Base-by-base conservation (phyloP, 345 rosid genomes). In the Salix dunnii region DNA sequence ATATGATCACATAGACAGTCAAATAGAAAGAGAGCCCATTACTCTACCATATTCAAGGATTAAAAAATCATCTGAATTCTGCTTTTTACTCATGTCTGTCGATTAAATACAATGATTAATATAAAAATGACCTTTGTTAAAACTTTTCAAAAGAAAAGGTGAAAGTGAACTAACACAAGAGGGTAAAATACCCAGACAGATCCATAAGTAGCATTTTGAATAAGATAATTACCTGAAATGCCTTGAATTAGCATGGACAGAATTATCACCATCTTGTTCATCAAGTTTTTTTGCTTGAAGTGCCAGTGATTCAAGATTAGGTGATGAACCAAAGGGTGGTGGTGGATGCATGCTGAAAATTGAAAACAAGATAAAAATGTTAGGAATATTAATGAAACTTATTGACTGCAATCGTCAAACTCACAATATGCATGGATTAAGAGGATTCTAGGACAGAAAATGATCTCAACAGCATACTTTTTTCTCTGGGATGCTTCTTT, bases 241-340 rank as follows among this genome's bases (percentile, higher is more conserved):
- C 23, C 82, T 86, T 60, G 93, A 76, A 85, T 90, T 90, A 79
- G 90, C 94, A 85, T 87, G 96, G 70, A 89, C 91, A 70, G 97
- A 96, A 82, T 78, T 79, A 80, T 91, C 96, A 3, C 82, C 94
- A 40, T 93, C 93, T 62, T 89, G 79, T 71, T 82, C 86, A 27
- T 83, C 82, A 71, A 79, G 70, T 51, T 74, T 74, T 83, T 71
- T 86, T 51, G 87, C 89, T 75, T 86, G 91, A 69, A 93, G 92
- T 6, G 91, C 97, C 80, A 91, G 96, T 40, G 94, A 93, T 88
- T 91, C 96, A 58, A 93, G 98, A 86, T 93, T 93, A 62, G 94
- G 96, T 2, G 98, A 95, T 65, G 99, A 95, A 63, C 98, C 97
- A 81, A 95, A 95, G 33, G 99, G 92, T 72, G 99, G 99, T 2